These are phyloP conservation scores for Sporobolomyces roseus DNA, from an alignment of 768 basidiomycete genomes.

Conservation along the genomic window DNA sequence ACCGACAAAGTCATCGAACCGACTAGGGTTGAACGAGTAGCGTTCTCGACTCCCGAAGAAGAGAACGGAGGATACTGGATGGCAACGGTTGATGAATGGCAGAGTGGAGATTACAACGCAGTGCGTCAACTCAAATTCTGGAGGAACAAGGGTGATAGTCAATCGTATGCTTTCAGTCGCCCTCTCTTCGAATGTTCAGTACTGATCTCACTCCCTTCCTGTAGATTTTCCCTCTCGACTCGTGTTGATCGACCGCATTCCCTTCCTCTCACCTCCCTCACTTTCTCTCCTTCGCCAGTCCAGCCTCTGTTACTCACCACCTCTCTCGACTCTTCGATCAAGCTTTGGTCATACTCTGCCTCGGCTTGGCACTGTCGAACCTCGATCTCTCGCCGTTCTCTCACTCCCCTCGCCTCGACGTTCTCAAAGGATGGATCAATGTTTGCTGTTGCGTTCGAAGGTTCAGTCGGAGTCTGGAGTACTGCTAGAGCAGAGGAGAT, in stretches of 20 bases:
- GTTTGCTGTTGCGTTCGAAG: slow-evolving; percentile 66
- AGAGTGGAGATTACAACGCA: slow-evolving; percentile 63
- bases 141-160: slow-evolving; percentile 64
- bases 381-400: slow-evolving; percentile 60
- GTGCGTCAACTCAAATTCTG: slow-evolving; percentile 86
- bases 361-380: slow-evolving; percentile 74
- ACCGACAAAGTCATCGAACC: slow-evolving; percentile 67
- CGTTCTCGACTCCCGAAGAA: slow-evolving; percentile 54
- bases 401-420: slow-evolving; percentile 56
- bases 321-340: slow-evolving; percentile 69
- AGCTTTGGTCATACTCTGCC: slow-evolving; percentile 66
- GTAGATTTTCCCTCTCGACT: slow-evolving; percentile 63
- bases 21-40: slow-evolving; percentile 66
- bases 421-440: slow-evolving; percentile 88
- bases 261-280: slow-evolving; percentile 59
- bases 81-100: slow-evolving; percentile 78
- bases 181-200: slow-evolving; percentile 47
- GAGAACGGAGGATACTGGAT: slow-evolving; percentile 65
- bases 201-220: not conserved
- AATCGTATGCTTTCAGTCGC: slow-evolving; percentile 61
- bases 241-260: slow-evolving; percentile 86
- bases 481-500: slow-evolving; percentile 59
- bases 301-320: slow-evolving; percentile 63
- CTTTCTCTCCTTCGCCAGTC: slow-evolving; percentile 61
- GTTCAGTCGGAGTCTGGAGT: slow-evolving; percentile 72